These are phyloP conservation scores for Prunella vulgaris DNA, from an alignment of 257 asterid species.

Conservation along the genomic window DNA sequence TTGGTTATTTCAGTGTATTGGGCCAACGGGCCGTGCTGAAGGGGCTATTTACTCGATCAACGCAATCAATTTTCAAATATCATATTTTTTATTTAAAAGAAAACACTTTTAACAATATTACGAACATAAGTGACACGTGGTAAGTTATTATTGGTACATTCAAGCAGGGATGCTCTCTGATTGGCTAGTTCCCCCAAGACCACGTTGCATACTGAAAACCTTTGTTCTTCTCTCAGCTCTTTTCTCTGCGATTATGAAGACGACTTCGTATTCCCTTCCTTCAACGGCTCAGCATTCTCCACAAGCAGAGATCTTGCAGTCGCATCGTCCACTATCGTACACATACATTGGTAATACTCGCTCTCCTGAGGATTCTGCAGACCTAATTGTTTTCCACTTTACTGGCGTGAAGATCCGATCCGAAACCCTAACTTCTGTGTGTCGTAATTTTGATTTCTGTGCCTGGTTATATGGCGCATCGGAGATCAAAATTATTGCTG, in stretches of 20 bases:
- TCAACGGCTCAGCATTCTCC: constrained; percentile 23
- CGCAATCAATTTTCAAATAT: background rate
- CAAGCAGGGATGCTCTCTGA: constrained; percentile 33
- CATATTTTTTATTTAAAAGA: background rate
- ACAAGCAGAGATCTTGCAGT: background rate
- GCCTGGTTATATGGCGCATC: constrained; percentile 61
- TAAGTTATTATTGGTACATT: constrained; percentile 26
- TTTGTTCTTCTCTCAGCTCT: constrained; percentile 18
- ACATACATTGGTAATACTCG: background rate
- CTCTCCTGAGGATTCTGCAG: background rate
- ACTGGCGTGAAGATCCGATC: constrained; percentile 28
- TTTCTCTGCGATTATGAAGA: constrained; percentile 22
- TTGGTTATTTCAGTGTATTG: too few species aligned
- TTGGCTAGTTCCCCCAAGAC: constrained; percentile 41
- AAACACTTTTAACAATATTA: background rate
- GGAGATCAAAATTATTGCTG: constrained; percentile 50
- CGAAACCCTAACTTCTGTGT: constrained; percentile 28
- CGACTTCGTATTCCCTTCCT: constrained; percentile 8
- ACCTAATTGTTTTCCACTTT: background rate
- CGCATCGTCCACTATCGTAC: background rate
- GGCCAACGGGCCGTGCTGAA: too few species aligned
- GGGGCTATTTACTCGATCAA: background rate
- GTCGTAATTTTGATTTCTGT: constrained; percentile 38
- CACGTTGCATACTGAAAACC: constrained; percentile 40
- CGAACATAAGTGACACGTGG: constrained; percentile 35